These are phyloP conservation scores for Saprolegnia parasitica DNA, from an alignment of 352 stramenopile genomes.

Conservation along the genomic window DNA sequence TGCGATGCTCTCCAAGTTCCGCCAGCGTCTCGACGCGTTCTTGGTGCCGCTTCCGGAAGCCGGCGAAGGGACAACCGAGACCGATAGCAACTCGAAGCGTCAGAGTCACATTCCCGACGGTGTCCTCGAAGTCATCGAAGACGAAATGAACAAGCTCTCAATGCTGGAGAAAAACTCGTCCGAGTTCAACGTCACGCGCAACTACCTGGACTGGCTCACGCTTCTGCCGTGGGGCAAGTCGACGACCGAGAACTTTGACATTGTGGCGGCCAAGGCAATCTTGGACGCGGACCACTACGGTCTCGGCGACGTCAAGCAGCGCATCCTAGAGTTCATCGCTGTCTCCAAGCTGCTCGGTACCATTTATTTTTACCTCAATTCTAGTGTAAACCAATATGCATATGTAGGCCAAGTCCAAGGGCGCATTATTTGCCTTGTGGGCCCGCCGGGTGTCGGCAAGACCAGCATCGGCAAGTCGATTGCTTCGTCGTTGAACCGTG, in stretches of 20 bases:
- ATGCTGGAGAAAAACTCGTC: conserved; percentile 98
- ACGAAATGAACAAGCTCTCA: conserved; percentile 97
- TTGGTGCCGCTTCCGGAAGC: conserved; percentile 17
- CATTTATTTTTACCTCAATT: neutral
- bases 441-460: conserved; percentile 91
- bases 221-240: conserved; percentile 95
- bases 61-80: conserved; percentile 8
- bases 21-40: conserved; percentile 76
- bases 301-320: conserved; percentile 97
- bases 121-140: conserved; percentile 94
- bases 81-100: neutral
- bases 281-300: conserved; percentile 98
- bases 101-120: conserved; percentile 49
- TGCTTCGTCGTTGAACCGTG: conserved; percentile 91
- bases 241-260: conserved; percentile 96
- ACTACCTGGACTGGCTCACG: conserved; percentile 99
- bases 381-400: neutral
- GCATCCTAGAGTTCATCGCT: conserved; percentile 99
- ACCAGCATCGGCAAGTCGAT: conserved; percentile 97
- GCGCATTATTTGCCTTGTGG: conserved; percentile 97
- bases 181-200: conserved; percentile 98
- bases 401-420: conserved; percentile 89
- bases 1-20: conserved; percentile 95
- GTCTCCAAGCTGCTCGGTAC: conserved; percentile 89
- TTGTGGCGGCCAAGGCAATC: conserved; percentile 88